Percentiles rank a stretch among this genome's conserved stretches.
phyloP scores from a whole-genome alignment of 139 green algal genomes.

The Closterium sp. region DNA sequence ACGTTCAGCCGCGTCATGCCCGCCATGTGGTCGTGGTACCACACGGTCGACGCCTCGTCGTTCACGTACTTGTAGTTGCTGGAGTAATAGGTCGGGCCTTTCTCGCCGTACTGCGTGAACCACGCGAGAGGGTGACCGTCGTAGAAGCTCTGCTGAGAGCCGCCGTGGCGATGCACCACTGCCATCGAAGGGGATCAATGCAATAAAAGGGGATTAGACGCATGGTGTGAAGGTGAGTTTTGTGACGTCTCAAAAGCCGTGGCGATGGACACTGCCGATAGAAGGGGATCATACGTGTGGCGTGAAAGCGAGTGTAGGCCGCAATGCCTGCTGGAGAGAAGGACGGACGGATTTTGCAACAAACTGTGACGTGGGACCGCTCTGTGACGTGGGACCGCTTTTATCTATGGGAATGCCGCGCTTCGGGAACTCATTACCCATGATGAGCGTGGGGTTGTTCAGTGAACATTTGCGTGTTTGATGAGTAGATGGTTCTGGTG shows the following conservation, averaged over 20 bases:
- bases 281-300: not conserved
- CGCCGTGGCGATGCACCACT: constrained; percentile 21
- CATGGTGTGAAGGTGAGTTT: not conserved
- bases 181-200: not conserved
- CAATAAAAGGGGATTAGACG: not conserved
- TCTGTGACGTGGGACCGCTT: not conserved
- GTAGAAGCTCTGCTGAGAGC: not conserved
- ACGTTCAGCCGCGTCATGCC: constrained; percentile 33
- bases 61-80: constrained; percentile 22
- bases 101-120: constrained; percentile 15
- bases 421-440: no score
- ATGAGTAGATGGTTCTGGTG: constrained; percentile 34
- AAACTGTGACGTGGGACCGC: not conserved
- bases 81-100: constrained; percentile 5
- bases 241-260: no score
- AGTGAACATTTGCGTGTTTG: constrained; percentile 20
- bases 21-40: constrained; percentile 35
- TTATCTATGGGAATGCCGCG: not conserved
- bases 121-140: constrained; percentile 25
- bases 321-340: not conserved
- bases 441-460: not conserved
- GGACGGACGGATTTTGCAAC: not conserved
- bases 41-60: constrained; percentile 17
- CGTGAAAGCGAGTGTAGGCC: not conserved
- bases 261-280: no score